Percentiles rank a stretch among this genome's conserved stretches.
phyloP scores from a whole-genome alignment of 2,329 filamentous ascomycete species.

The Conoideocrella luteorostrata region DNA sequence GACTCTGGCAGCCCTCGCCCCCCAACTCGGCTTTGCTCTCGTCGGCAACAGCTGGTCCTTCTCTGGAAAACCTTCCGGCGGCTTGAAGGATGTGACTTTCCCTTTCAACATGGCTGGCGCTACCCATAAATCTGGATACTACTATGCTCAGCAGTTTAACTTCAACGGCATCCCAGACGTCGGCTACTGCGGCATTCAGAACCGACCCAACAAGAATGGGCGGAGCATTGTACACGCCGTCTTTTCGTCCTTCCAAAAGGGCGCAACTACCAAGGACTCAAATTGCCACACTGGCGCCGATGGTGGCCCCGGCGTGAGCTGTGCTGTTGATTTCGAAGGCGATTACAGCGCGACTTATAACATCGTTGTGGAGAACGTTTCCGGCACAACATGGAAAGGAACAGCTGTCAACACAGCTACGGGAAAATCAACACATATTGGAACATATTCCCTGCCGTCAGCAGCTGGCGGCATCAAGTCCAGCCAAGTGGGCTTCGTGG shows the following conservation, averaged over 20 bases:
- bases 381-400: slow-evolving; percentile 16
- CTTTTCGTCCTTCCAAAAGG: slow-evolving; percentile 16
- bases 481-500: slow-evolving; percentile 15
- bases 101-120: slow-evolving; percentile 15
- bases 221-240: slow-evolving; percentile 13
- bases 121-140: slow-evolving; percentile 13
- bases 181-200: slow-evolving; percentile 17
- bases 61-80: slow-evolving; percentile 4
- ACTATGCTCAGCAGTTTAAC: slow-evolving; percentile 18
- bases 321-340: slow-evolving; percentile 11
- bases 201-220: slow-evolving; percentile 10
- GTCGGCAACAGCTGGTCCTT: slow-evolving; percentile 7
- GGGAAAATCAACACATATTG: slow-evolving; percentile 10
- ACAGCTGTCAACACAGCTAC: slow-evolving; percentile 13
- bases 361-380: slow-evolving; percentile 11
- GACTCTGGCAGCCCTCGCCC: slow-evolving; percentile 1
- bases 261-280: slow-evolving; percentile 11
- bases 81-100: slow-evolving; percentile 16
- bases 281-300: slow-evolving; percentile 21
- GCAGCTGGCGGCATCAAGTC: slow-evolving; percentile 11
- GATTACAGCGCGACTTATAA: slow-evolving; percentile 16
- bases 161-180: slow-evolving; percentile 9
- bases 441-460: slow-evolving; percentile 15
- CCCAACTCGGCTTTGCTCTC: slow-evolving; percentile 1
- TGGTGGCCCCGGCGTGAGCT: slow-evolving; percentile 18